Base-by-base conservation (phyloP, 2,329 filamentous ascomycete species). In the Cercospora janseana region DNA sequence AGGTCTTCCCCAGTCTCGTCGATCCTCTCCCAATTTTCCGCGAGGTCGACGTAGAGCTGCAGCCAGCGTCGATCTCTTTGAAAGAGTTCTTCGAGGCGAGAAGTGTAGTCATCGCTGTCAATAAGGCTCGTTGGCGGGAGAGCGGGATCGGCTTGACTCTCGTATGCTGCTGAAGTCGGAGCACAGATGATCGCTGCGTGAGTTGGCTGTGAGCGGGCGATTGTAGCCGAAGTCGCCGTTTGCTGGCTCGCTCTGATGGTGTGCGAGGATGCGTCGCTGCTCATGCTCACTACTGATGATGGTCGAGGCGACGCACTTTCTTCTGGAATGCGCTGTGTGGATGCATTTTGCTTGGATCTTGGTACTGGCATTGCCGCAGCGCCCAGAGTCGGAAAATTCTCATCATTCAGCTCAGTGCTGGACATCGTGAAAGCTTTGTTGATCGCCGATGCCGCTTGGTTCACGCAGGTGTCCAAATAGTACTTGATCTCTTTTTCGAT, bases 401-500 rank as follows among this genome's bases (percentile, higher is more conserved):
- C 21, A 8, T 46, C 43, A 4, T 29, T 46, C 43, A 46, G 2
- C 23, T 37, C 43, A 4, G 23, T 46, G 13, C 18, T 34, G 1
- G 21, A 35, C 23, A 18, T 13, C 9, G 9, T 3, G 23, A 46
- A 46, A 4, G 43, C 43, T 7, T 27, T 13, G n/a, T 29, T 15
- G 10, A 46, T 37, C 1, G 31, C 43, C 16, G 29, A 20, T 21
- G 28, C 43, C 9, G 43, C 43, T 27, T 46, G 21, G 3, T 28
- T 12, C 4, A 46, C 12, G 29, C 43, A 46, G 6, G 27, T 10
- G 31, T 46, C 43, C 18, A 46, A 32, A 20, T 29, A 23, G 9
- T 21, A n/a, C 23, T 38, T 46, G 23, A 46, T 29, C 3, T 18
- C 31, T 4, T 37, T 46, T 10, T 38, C 44, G 3, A 18, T 24